Percentiles rank a stretch among this genome's conserved stretches.
These are phyloP conservation scores for Thalassiosira exigua DNA, from an alignment of 352 stramenopile species.

Conservation along the genomic window DNA sequence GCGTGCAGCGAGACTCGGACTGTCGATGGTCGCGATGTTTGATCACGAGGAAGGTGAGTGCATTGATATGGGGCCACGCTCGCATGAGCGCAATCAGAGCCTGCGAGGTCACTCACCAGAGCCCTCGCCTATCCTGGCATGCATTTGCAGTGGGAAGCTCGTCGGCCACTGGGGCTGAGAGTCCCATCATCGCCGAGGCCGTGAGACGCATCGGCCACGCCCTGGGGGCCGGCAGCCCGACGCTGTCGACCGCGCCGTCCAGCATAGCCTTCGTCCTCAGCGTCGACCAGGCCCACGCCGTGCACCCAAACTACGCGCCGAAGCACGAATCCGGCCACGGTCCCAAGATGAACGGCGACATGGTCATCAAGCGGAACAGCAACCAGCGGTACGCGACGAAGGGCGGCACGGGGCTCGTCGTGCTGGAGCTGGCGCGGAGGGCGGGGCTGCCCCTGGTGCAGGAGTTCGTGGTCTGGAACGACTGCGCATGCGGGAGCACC, in stretches of 20 bases:
- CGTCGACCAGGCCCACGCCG: slow-evolving; percentile 96
- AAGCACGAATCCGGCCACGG: slow-evolving; percentile 95
- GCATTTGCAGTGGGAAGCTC: slow-evolving; percentile 80
- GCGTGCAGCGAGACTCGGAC: slow-evolving; percentile 29
- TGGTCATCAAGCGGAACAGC: slow-evolving; percentile 96
- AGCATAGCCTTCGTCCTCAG: slow-evolving; percentile 86
- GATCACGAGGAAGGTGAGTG: slow-evolving; percentile 97
- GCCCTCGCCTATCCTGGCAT: too few species aligned
- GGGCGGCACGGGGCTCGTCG: slow-evolving; percentile 90
- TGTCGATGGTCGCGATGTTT: slow-evolving; percentile 89
- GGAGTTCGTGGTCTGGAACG: slow-evolving; percentile 95
- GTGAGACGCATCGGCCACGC: slow-evolving; percentile 78
- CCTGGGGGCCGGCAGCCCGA: slow-evolving; percentile 46
- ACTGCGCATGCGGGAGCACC: slow-evolving; percentile 93
- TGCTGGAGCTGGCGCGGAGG: slow-evolving; percentile 91
- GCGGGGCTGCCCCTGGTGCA: slow-evolving; percentile 86
- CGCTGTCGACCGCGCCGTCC: slow-evolving; percentile 58
- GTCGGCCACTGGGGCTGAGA: slow-evolving; percentile 76
- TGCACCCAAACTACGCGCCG: slow-evolving; percentile 96
- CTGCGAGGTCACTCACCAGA: too few species aligned
- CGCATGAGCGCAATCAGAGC: too few species aligned
- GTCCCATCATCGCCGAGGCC: slow-evolving; percentile 82
- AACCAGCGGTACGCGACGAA: slow-evolving; percentile 95
- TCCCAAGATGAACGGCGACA: slow-evolving; percentile 90
- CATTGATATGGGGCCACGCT: too few species aligned